Evolutionary conservation across 164 flowering plant species (phyloP).

Genomic region (Warburgia ugandensis): DNA sequence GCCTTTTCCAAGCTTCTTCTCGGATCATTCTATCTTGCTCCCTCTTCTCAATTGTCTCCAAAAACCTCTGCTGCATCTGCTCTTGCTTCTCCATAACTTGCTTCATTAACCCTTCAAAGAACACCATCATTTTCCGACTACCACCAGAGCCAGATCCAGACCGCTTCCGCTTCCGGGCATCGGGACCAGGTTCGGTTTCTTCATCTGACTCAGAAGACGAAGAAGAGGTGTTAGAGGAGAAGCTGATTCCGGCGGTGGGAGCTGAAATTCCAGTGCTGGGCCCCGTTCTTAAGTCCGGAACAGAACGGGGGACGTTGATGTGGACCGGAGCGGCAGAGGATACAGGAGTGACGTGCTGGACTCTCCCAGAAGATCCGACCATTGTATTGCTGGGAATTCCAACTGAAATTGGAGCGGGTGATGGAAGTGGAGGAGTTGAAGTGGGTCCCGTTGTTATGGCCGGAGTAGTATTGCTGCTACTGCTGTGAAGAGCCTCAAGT

Average conservation of each 20-base stretch:
- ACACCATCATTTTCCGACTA: constrained; percentile 38
- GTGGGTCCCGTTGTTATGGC: neutral
- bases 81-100: constrained; percentile 75
- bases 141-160: constrained; percentile 14
- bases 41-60: constrained; percentile 64
- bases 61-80: constrained; percentile 49
- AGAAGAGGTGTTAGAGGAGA: constrained; percentile 43
- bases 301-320: neutral
- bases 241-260: constrained; percentile 29
- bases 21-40: constrained; percentile 62
- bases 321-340: constrained; percentile 1
- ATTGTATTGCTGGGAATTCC: constrained; percentile 6
- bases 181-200: constrained; percentile 13
- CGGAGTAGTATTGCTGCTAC: constrained; percentile 9
- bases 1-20: constrained; percentile 75
- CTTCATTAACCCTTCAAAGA: constrained; percentile 56
- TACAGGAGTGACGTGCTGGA: neutral
- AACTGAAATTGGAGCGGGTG: constrained; percentile 4
- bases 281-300: constrained; percentile 1
- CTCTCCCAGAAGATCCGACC: constrained; percentile 3
- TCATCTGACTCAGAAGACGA: constrained; percentile 15
- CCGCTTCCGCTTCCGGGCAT: constrained; percentile 32
- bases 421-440: neutral
- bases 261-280: neutral
- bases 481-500: constrained; percentile 52